Evolutionary conservation across 106 monocot species (phyloP), one percentile per base, ranked within the genome.

Genomic region (Apostasia ramifera): DNA sequence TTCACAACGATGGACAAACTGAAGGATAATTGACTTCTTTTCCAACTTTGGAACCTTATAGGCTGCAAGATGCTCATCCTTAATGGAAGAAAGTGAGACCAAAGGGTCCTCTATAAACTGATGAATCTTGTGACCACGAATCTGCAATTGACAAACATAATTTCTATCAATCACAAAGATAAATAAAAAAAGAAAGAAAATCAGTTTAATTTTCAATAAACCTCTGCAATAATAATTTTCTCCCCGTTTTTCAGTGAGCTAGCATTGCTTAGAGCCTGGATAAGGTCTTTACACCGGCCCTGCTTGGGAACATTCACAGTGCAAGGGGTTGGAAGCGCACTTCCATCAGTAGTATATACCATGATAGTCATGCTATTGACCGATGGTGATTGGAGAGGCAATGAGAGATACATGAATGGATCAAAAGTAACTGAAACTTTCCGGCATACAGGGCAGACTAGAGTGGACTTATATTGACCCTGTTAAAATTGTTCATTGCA

Each of bases 391-490:
- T 99, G 98, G 61, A 99, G 70, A 72, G 93, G 98, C 63, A 99
- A 77, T 6, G 98, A 99, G 10, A 99, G 98, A 65, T 99, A 93
- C 98, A 99, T 99, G 74, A 99, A 99, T 48, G 98, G 98, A 79
- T 99, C 93, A 85, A 99, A 99, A 43, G 90, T 99, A 78, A 99
- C 98, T 1, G 98, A 99, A 62, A 99, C 83, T 76, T 99, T 99
- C 54, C 76, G 83, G 71, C 98, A 98, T 1, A 93, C 93, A 62
- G 98, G 98, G 71, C 98, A 99, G 43, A 93, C 87, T 42, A 99
- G 75, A 73, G 93, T 99, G 37, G 93, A 99, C 78, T 99, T 99
- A 87, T 90, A 99, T 72, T 99, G 98, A 40, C 98, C 98, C 97
- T 98, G 83, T 67, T 47, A 89, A 26, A 82, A 80, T 59, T 65